Conservation (phyloP, 2,329 filamentous ascomycete genomes). For the Pseudogymnoascus sp. region DNA sequence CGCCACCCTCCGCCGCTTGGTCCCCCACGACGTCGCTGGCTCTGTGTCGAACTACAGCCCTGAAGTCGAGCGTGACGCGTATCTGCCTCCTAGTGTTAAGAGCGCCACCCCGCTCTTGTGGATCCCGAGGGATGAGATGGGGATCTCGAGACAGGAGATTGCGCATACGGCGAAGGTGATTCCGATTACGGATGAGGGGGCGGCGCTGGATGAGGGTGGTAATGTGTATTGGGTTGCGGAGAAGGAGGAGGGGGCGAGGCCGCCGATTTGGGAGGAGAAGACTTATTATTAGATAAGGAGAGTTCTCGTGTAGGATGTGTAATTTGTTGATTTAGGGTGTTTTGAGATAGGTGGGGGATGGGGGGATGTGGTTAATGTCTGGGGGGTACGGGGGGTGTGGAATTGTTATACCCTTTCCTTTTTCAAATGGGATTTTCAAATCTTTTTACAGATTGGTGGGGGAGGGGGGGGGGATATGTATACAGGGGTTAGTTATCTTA, state of each 20-base stretch:
- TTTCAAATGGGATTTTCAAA: too few species aligned
- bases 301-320: not conserved
- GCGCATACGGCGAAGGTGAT: slow-evolving; percentile 63
- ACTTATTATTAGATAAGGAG: slow-evolving; percentile 22
- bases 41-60: slow-evolving; percentile 50
- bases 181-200: slow-evolving; percentile 73
- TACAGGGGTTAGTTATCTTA: too few species aligned
- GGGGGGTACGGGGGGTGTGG: too few species aligned
- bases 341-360: too few species aligned
- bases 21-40: slow-evolving; percentile 46
- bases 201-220: slow-evolving; percentile 62
- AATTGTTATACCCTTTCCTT: too few species aligned
- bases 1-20: slow-evolving; percentile 56
- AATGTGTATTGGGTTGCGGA: slow-evolving; percentile 48
- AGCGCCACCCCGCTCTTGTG: slow-evolving; percentile 63
- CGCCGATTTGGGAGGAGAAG: slow-evolving; percentile 53
- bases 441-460: too few species aligned
- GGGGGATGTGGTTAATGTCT: too few species aligned
- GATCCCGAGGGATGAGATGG: slow-evolving; percentile 70
- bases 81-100: slow-evolving; percentile 63
- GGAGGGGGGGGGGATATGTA: too few species aligned
- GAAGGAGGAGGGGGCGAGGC: slow-evolving; percentile 38
- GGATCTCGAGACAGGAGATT: slow-evolving; percentile 71
- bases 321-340: not conserved
- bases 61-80: slow-evolving; percentile 58